Conservation (phyloP, 352 stramenopile genomes). For the Phytophthora pistaciae region DNA sequence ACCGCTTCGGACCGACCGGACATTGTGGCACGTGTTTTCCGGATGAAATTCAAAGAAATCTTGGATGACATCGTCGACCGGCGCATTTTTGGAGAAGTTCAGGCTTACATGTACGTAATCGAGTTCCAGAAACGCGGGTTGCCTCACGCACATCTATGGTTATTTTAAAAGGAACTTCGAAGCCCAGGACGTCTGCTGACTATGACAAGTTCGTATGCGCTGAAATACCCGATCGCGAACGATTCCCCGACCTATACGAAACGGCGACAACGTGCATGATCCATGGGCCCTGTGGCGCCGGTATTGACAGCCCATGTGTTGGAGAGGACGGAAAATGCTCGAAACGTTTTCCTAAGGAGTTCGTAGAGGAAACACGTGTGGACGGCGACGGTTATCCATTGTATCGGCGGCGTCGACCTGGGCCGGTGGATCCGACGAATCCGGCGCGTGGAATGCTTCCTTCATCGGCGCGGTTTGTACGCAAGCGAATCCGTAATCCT, state of each 20-base stretch:
- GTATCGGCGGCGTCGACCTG: not conserved
- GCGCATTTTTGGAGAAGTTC: constrained; percentile 6
- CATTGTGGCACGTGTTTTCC: constrained; percentile 24
- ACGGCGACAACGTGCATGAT: constrained; percentile 25
- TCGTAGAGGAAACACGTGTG: constrained; percentile 7
- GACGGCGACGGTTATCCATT: constrained; percentile 22
- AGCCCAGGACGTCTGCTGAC: constrained; percentile 11
- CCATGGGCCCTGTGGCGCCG: constrained; percentile 14
- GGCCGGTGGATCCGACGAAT: not conserved
- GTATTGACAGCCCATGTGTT: constrained; percentile 13
- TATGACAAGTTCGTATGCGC: constrained; percentile 30
- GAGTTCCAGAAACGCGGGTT: constrained; percentile 61
- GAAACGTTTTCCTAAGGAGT: constrained; percentile 36
- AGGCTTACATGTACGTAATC: constrained; percentile 45
- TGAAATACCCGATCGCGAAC: constrained; percentile 24
- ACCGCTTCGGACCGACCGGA: constrained; percentile 26
- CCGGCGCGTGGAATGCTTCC: no score
- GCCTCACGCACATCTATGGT: constrained; percentile 56
- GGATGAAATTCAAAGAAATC: constrained; percentile 27
- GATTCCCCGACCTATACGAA: constrained; percentile 3
- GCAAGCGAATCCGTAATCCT: not conserved
- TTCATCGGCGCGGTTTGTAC: not conserved
- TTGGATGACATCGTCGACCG: constrained; percentile 36
- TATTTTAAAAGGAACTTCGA: constrained; percentile 44
- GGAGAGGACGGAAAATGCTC: constrained; percentile 30